phyloP scores from a whole-genome alignment of 305 asterid genomes.

The Solanum hybrid region DNA sequence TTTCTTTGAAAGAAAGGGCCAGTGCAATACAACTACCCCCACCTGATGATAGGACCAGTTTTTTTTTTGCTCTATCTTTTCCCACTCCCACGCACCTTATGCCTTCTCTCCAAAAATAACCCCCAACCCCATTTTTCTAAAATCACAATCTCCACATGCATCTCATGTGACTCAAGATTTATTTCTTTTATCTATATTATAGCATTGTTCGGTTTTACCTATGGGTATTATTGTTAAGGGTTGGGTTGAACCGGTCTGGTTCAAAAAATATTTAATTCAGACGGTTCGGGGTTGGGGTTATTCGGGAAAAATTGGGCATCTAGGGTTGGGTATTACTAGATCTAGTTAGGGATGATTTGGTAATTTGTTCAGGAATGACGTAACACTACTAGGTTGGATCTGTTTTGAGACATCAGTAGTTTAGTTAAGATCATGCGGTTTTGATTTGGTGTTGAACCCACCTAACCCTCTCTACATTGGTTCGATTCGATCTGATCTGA shows the following conservation, averaged over 20 bases:
- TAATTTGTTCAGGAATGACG: background rate
- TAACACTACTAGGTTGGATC: background rate
- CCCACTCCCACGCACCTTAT: background rate
- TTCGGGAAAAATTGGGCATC: background rate
- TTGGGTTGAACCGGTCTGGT: background rate
- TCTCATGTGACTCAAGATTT: slow-evolving; percentile 2
- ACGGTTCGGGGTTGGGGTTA: background rate
- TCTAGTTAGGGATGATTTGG: background rate
- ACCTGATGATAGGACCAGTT: slow-evolving; percentile 11
- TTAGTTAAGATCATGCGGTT: background rate
- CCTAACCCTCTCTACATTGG: background rate
- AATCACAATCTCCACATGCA: background rate
- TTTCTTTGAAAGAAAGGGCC: background rate
- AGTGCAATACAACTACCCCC: slow-evolving; percentile 1
- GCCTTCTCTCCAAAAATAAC: no score
- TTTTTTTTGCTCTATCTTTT: background rate
- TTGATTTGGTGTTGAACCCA: background rate
- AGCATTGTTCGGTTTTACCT: background rate
- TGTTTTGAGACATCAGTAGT: background rate
- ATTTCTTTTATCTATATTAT: background rate
- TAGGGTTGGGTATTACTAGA: background rate
- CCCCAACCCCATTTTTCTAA: background rate
- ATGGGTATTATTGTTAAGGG: background rate
- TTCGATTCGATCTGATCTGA: background rate
- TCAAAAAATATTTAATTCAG: background rate